phyloP scores from a whole-genome alignment of 225 moss, liverwort and hornwort genomes.

The Rhytidiadelphus loreus region DNA sequence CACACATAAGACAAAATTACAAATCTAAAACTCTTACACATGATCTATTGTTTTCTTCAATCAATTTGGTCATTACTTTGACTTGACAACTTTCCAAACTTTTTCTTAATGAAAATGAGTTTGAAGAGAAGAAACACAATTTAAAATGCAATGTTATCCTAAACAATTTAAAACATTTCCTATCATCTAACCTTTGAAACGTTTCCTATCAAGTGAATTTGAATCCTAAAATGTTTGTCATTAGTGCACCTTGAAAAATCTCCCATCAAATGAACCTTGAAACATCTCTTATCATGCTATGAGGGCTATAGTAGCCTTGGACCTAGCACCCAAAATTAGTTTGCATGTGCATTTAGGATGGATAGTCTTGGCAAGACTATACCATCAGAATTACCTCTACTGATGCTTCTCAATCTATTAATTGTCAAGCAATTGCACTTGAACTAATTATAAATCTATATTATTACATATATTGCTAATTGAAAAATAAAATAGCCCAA shows the following conservation, averaged over 20 bases:
- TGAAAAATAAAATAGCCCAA: rapidly evolving
- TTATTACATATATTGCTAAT: neutral
- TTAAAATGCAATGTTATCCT: neutral
- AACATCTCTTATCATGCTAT: neutral
- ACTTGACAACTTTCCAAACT: neutral
- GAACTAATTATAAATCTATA: neutral
- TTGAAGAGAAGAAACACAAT: neutral
- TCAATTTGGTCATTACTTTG: neutral
- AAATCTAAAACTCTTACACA: neutral
- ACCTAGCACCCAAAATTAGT: neutral
- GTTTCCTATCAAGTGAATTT: neutral
- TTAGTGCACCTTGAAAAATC: neutral
- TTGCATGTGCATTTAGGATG: neutral
- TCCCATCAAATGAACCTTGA: neutral
- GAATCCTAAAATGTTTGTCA: neutral
- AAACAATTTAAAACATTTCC: neutral
- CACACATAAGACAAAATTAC: neutral
- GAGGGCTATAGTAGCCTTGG: neutral
- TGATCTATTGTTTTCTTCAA: neutral
- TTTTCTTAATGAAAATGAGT: neutral
- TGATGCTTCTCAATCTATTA: neutral
- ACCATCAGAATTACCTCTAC: rapidly evolving
- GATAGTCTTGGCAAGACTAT: neutral
- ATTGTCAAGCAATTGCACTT: rapidly evolving
- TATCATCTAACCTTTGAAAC: neutral